Percentiles rank a stretch among this genome's conserved stretches.
phyloP scores from a whole-genome alignment of 2,329 filamentous ascomycete species.

The Colletotrichum tropicicola region DNA sequence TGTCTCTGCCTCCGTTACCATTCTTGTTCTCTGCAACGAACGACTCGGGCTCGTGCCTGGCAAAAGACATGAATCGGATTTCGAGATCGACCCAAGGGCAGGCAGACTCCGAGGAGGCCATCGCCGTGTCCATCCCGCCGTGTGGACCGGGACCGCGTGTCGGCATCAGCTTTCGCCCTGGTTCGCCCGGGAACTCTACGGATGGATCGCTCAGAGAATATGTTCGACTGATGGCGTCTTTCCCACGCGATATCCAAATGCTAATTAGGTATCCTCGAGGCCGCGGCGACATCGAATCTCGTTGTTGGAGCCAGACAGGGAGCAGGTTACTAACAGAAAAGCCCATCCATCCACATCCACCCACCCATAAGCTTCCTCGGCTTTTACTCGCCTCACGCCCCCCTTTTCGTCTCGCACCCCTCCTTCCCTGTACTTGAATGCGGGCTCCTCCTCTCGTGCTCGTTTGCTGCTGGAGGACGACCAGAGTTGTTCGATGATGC shows the following conservation, averaged over 20 bases:
- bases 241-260: constrained; percentile 9
- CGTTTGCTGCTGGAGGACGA: no score
- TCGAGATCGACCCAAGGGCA: not conserved
- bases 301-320: not conserved
- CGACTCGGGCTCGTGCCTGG: not conserved
- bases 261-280: not conserved
- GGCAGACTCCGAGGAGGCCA: not conserved
- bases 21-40: not conserved
- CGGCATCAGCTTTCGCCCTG: not conserved
- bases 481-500: not conserved
- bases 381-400: constrained; percentile 4
- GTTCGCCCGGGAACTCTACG: constrained; percentile 2
- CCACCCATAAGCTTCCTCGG: constrained; percentile 21
- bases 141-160: no score
- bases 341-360: constrained; percentile 14
- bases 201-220: constrained; percentile 13
- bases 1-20: not conserved
- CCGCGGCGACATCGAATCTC: not conserved
- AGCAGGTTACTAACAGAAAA: not conserved
- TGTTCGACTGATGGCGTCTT: constrained; percentile 21
- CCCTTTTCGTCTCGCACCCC: not conserved
- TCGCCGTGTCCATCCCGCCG: no score
- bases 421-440: not conserved
- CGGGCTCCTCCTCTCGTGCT: not conserved
- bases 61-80: not conserved